Base-by-base conservation (phyloP, 306 rosid species). In the Lathyrus oleraceus region DNA sequence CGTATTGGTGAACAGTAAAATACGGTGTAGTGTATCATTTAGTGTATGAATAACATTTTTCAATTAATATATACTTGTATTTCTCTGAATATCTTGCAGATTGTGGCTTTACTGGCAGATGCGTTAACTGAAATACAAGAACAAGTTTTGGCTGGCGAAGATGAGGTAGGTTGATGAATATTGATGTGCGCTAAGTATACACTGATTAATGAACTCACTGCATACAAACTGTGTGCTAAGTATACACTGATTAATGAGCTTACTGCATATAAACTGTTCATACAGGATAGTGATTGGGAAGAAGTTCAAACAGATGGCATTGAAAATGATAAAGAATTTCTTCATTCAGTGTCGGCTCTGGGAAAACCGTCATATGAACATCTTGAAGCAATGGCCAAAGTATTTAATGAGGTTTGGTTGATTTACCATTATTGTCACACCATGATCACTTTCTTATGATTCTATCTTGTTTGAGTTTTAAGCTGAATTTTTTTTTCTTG, bases 281-380 rank as follows among this genome's bases (percentile, higher is more conserved):
- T 77, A 67, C 94, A 88, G 98, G 98, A 87, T 68, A 84, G 91
- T 70, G 97, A 90, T 70, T 90, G 98, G 98, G 97, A 93, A 87
- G 98, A 93, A 81, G 79, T 82, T 74, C 83, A 80, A 74, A 80
- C 81, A 1, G 87, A 79, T 61, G 82, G 74, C 36, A 67, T 30
- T 38, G 88, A 79, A 69, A 67, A 81, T 49, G 90, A 86, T 66
- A 84, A 61, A 71, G 82, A 82, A 53, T 64, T 88, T 78, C 79
- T 88, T 58, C 78, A 67, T 75, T 78, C 93, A 32, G 58, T 79
- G 32, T 81, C 91, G n/a, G 79, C 90, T 71, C 47, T 64, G 1
- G 81, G 85, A 63, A 87, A 86, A 78, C 81, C 88, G 28, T 70
- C 88, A 3, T 74, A 78, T 56, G 94, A 85, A 78, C 93, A 90